phyloP scores from a whole-genome alignment of 2,329 filamentous ascomycete species.

The Allantophomopsis lycopodina region DNA sequence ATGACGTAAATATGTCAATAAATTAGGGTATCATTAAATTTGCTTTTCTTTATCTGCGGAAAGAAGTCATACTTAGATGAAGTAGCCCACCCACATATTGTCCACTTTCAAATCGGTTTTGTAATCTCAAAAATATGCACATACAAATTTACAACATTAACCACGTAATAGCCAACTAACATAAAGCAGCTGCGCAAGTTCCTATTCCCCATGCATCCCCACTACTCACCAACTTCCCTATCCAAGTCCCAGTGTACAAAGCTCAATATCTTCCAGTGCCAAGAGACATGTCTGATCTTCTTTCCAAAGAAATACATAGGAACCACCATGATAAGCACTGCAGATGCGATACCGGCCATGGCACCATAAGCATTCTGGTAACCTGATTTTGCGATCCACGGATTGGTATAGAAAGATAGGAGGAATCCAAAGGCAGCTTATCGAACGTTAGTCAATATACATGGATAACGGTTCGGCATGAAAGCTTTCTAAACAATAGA shows the following conservation, averaged over 20 bases:
- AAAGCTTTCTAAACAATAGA: not conserved
- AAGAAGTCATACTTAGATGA: no score
- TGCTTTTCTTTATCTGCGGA: no score
- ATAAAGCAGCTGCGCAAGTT: no score
- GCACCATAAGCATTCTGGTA: conserved; percentile 36
- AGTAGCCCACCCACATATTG: no score
- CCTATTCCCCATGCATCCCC: no score
- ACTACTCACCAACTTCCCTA: conserved; percentile 38
- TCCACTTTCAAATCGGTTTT: no score
- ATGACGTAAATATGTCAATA: no score
- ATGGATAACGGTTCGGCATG: not conserved
- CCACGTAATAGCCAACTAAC: no score
- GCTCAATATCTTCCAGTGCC: conserved; percentile 31
- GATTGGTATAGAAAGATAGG: conserved; percentile 45
- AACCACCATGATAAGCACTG: conserved; percentile 30
- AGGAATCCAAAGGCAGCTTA: conserved; percentile 40
- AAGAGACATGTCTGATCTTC: conserved; percentile 28
- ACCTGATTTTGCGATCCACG: conserved; percentile 35
- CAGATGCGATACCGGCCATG: conserved; percentile 40
- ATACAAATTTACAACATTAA: no score
- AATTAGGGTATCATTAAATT: no score
- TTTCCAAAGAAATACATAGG: conserved; percentile 39
- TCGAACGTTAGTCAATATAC: not conserved
- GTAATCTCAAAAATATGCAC: no score
- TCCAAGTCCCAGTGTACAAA: conserved; percentile 35